phyloP scores from a whole-genome alignment of 1,139 yeast species.

The Blastobotrys ciferrii region DNA sequence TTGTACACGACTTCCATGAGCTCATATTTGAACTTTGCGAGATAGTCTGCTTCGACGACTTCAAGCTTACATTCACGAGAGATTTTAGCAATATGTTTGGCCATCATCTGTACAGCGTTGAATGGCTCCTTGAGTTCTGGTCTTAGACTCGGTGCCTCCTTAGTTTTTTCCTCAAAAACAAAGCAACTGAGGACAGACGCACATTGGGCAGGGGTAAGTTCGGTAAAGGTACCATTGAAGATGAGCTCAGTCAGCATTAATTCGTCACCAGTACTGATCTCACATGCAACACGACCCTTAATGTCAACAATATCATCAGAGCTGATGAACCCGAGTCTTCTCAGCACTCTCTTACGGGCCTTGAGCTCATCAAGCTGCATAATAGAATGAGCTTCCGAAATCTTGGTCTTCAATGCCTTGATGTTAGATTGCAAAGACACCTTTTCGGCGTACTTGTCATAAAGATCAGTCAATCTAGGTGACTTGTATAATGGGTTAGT shows the following conservation, averaged over 20 bases:
- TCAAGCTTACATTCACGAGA: constrained; percentile 88
- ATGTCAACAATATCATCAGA: constrained; percentile 80
- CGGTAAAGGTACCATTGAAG: constrained; percentile 92
- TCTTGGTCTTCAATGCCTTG: constrained; percentile 58
- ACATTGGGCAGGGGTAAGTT: constrained; percentile 81
- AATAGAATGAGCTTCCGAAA: constrained; percentile 82
- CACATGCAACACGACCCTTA: constrained; percentile 96
- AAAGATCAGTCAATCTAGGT: constrained; percentile 58
- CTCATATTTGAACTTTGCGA: constrained; percentile 86
- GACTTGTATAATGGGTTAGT: constrained; percentile 71
- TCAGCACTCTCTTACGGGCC: constrained; percentile 85
- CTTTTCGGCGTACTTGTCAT: constrained; percentile 63
- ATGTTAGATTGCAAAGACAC: constrained; percentile 61
- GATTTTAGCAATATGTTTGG: constrained; percentile 81
- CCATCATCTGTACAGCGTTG: constrained; percentile 84
- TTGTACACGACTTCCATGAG: constrained; percentile 95
- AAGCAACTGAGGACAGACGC: constrained; percentile 91
- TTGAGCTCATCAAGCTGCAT: constrained; percentile 91
- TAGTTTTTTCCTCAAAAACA: constrained; percentile 94
- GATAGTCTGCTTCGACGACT: constrained; percentile 84
- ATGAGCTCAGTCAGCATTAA: constrained; percentile 83
- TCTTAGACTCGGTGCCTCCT: constrained; percentile 79
- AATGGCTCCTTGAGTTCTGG: constrained; percentile 89
- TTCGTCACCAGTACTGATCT: constrained; percentile 86
- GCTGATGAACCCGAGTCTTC: constrained; percentile 83